These are phyloP conservation scores for Yamagishiella unicocca DNA, from an alignment of 139 green algal species.

Conservation along the genomic window DNA sequence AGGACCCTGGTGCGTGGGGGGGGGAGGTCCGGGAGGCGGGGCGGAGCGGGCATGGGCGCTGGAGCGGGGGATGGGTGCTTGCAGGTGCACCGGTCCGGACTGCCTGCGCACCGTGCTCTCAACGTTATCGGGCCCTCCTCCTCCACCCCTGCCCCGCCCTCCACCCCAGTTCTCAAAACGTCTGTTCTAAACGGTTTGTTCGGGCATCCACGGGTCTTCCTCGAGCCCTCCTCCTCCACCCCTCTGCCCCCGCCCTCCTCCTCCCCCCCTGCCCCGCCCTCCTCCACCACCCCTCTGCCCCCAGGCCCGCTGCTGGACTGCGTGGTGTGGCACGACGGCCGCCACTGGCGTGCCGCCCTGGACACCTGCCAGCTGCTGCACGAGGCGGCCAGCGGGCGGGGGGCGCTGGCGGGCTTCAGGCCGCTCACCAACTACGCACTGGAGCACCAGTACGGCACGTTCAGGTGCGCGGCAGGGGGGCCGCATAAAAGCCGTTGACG, in stretches of 20 bases:
- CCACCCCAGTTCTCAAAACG: too few relatives aligned
- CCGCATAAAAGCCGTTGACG: too few relatives aligned
- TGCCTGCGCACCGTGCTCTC: too few relatives aligned
- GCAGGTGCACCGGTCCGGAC: too few relatives aligned
- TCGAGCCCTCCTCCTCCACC: neutral
- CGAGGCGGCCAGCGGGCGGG: constrained; percentile 48
- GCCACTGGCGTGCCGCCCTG: constrained; percentile 81
- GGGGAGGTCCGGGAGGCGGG: neutral
- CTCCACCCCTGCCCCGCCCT: too few relatives aligned
- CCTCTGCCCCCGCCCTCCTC: neutral
- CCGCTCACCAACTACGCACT: constrained; percentile 78
- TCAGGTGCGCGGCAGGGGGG: constrained; percentile 53
- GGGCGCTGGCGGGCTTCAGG: constrained; percentile 72
- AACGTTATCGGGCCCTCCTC: too few relatives aligned
- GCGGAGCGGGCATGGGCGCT: too few relatives aligned
- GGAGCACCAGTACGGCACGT: constrained; percentile 69
- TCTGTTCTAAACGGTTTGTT: too few relatives aligned
- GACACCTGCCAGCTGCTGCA: constrained; percentile 84
- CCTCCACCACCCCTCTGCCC: neutral
- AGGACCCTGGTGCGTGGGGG: constrained; percentile 52
- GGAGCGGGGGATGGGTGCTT: too few relatives aligned
- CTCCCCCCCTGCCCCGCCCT: neutral
- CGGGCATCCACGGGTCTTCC: neutral
- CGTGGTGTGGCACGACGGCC: constrained; percentile 94
- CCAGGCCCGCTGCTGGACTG: constrained; percentile 84